Base-by-base conservation (phyloP, 1,284 basidiomycete genomes). In the Microbotryum intermedium region DNA sequence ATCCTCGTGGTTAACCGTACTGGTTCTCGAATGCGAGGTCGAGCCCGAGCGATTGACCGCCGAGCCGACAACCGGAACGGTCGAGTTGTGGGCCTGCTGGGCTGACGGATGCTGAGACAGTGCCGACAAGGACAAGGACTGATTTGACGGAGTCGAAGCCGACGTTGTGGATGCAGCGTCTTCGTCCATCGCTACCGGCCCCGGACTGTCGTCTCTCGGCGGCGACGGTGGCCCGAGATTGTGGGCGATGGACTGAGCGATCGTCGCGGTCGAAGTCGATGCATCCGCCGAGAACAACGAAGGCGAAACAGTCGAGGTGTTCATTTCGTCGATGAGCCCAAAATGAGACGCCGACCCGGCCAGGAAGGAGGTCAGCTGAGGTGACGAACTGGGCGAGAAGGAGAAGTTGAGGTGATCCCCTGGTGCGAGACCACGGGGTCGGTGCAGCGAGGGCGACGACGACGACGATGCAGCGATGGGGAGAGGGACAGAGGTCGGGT, bases 361-460 rank as follows among this genome's bases (percentile, higher is more conserved):
- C 25, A 42, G 45, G 55, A 59, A 48, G 39, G 30, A 29, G 29
- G 53, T 25, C 7, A 21, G 26, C 26, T 51, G 26, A 2, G 66
- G 64, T 0, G 66, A 61, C 0, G 61, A 59, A 18, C 57, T 61
- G 7, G 66, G 64, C 34, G 50, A 57, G 57, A 65, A 68, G 52
- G 56, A 57, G 61, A 68, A 67, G 48, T 57, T 57, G 49, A 57
- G 25, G 49, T 57, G 21, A 47, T 39, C 34, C 34, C 34, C 34
- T 16, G 34, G 34, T 39, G 34, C 34, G 34, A 51, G 25, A 25
- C 28, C 25, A 23, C 2, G 10, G 46, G 2, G 46, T 11, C 46
- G 28, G 28, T 28, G 46, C 46, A 13, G n/a, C 26, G 46, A 48
- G 21, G 11, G 23, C 4, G 46, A 28, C 26, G 46, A 2, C n/a